These are phyloP conservation scores for Adansonia gregorii DNA, from an alignment of 441 rosid genomes.

Conservation along the genomic window DNA sequence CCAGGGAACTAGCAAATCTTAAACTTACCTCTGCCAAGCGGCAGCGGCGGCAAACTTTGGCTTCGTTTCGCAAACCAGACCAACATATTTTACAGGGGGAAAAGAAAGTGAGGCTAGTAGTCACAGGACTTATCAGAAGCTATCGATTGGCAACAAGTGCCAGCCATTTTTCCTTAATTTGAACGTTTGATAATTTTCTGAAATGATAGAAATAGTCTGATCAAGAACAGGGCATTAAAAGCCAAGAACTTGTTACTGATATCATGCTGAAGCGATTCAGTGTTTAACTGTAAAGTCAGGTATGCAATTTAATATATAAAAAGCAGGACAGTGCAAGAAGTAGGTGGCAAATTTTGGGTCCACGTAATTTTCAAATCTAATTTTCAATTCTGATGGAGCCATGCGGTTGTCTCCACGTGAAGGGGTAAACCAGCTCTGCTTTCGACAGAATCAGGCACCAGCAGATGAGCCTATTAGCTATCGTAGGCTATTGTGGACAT, in stretches of 20 bases:
- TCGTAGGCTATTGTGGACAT: too few species aligned
- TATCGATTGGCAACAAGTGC: conserved; percentile 41
- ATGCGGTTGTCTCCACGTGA: conserved; percentile 16
- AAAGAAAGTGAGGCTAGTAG: conserved; percentile 9
- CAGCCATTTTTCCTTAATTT: conserved; percentile 41
- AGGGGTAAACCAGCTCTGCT: conserved; percentile 31
- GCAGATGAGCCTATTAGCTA: conserved; percentile 9
- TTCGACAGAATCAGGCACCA: neutral
- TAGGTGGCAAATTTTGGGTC: conserved; percentile 34
- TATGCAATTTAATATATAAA: too few species aligned
- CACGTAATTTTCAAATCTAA: conserved; percentile 32
- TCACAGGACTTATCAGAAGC: conserved; percentile 32
- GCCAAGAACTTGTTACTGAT: neutral
- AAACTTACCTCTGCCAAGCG: conserved; percentile 52
- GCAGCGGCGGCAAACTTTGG: conserved; percentile 34
- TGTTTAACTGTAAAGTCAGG: neutral
- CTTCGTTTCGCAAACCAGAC: conserved; percentile 31
- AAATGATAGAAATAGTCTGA: neutral
- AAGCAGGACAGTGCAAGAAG: neutral
- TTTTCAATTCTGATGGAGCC: neutral
- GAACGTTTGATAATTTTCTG: neutral
- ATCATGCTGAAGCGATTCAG: too few species aligned
- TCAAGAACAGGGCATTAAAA: neutral
- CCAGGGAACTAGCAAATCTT: neutral
- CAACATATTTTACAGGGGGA: conserved; percentile 17